phyloP scores from a whole-genome alignment of 2,329 filamentous ascomycete genomes.

The Cordyceps militaris region DNA sequence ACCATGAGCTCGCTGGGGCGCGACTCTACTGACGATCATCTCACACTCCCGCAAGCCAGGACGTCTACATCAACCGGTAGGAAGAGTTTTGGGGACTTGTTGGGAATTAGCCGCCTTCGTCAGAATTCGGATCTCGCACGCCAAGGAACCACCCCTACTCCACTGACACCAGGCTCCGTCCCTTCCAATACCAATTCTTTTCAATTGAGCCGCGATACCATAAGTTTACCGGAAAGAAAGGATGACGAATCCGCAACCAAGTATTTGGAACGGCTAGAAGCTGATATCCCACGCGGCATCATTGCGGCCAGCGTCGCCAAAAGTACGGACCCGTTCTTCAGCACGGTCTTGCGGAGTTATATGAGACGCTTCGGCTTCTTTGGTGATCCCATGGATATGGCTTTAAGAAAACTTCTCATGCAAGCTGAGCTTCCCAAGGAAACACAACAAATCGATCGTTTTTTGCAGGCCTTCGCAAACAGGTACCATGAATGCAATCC shows the following conservation, averaged over 20 bases:
- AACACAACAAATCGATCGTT: slow-evolving; percentile 95
- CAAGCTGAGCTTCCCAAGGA: slow-evolving; percentile 94
- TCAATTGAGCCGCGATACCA: slow-evolving; percentile 64
- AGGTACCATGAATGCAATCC: slow-evolving; percentile 98
- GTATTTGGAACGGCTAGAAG: slow-evolving; percentile 79
- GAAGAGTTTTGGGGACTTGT: slow-evolving; percentile 86
- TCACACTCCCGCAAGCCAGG: slow-evolving; percentile 59
- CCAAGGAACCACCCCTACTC: slow-evolving; percentile 61
- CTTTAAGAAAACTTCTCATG: slow-evolving; percentile 90
- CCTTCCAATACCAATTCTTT: slow-evolving; percentile 78
- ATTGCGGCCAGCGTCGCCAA: slow-evolving; percentile 84
- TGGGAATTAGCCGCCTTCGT: slow-evolving; percentile 70
- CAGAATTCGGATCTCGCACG: slow-evolving; percentile 71
- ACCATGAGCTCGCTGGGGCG: slow-evolving; percentile 79
- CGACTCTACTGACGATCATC: slow-evolving; percentile 62
- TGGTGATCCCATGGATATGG: slow-evolving; percentile 96
- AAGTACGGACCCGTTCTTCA: slow-evolving; percentile 75
- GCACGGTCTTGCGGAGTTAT: slow-evolving; percentile 81
- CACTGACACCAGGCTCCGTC: slow-evolving; percentile 61
- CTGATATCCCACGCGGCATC: slow-evolving; percentile 68
- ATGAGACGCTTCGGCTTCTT: slow-evolving; percentile 95
- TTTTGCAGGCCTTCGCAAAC: slow-evolving; percentile 89
- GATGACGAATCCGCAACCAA: slow-evolving; percentile 87
- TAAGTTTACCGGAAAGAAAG: slow-evolving; percentile 67
- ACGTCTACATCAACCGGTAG: slow-evolving; percentile 85